phyloP scores from a whole-genome alignment of 2,329 filamentous ascomycete genomes.

The Beauveria sp. region DNA sequence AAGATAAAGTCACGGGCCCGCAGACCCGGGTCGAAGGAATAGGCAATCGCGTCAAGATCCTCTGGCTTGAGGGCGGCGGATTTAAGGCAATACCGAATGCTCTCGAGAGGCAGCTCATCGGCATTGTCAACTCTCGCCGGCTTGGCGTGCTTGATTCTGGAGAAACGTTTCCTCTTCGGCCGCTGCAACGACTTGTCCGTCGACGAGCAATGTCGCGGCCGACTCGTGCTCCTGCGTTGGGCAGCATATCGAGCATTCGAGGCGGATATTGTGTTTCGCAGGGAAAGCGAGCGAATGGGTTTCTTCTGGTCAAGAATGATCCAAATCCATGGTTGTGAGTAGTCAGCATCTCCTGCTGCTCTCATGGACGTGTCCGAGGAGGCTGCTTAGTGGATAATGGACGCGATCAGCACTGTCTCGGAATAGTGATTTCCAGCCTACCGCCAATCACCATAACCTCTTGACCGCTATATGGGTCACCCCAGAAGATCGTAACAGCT shows the following conservation, averaged over 20 bases:
- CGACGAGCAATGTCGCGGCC: neutral
- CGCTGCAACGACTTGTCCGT: neutral
- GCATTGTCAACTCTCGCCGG: constrained; percentile 1
- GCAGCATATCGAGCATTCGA: neutral
- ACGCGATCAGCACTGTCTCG: too few relatives aligned
- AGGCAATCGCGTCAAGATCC: neutral
- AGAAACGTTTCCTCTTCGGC: constrained; percentile 1
- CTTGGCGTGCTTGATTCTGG: constrained; percentile 3
- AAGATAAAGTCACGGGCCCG: neutral
- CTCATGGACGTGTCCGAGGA: too few relatives aligned
- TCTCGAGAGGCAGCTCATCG: neutral
- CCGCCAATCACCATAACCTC: too few relatives aligned
- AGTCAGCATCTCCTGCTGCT: too few relatives aligned
- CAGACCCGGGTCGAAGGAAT: constrained; percentile 1
- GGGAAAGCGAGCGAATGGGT: too few relatives aligned
- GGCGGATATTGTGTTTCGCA: too few relatives aligned
- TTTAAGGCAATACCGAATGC: neutral
- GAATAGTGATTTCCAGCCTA: too few relatives aligned
- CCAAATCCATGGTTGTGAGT: too few relatives aligned
- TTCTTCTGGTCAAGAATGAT: too few relatives aligned
- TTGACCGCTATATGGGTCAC: too few relatives aligned
- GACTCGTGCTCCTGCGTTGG: neutral
- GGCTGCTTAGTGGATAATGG: too few relatives aligned
- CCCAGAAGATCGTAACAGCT: too few relatives aligned
- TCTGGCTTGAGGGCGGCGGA: neutral